These are phyloP conservation scores for Whalleya microplaca DNA, from an alignment of 2,329 filamentous ascomycete genomes.

Conservation along the genomic window DNA sequence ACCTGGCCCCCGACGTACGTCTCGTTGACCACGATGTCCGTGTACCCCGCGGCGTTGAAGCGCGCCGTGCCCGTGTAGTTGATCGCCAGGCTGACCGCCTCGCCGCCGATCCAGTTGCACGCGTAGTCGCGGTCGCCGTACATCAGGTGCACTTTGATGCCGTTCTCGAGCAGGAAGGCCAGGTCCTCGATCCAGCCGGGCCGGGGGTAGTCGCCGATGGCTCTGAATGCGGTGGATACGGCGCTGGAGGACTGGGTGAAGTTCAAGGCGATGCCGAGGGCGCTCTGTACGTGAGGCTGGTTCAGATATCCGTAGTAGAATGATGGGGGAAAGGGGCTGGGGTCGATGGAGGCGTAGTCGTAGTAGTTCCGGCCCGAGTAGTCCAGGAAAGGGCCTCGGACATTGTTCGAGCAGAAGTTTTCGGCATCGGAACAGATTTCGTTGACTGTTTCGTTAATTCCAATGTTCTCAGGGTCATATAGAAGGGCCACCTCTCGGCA, in stretches of 20 bases:
- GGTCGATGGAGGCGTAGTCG: slow-evolving; percentile 56
- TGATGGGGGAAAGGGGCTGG: slow-evolving; percentile 55
- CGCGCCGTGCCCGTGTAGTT: slow-evolving; percentile 45
- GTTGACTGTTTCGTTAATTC: slow-evolving; percentile 49
- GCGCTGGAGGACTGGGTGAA: slow-evolving; percentile 51
- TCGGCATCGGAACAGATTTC: slow-evolving; percentile 41
- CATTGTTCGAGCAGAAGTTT: slow-evolving; percentile 30
- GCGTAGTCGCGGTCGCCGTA: slow-evolving; percentile 63
- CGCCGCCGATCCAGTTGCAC: slow-evolving; percentile 62
- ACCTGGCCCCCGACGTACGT: slow-evolving; percentile 69
- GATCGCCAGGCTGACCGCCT: slow-evolving; percentile 53
- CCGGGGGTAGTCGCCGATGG: slow-evolving; percentile 37
- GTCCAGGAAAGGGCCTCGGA: slow-evolving; percentile 30
- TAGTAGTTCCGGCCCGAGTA: slow-evolving; percentile 54
- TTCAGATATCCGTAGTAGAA: slow-evolving; percentile 61
- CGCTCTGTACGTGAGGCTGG: slow-evolving; percentile 57
- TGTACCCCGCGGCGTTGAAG: slow-evolving; percentile 64
- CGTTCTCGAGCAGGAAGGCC: slow-evolving; percentile 57
- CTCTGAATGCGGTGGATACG: slow-evolving; percentile 49
- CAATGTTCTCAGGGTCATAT: slow-evolving; percentile 54
- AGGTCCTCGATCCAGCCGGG: slow-evolving; percentile 48
- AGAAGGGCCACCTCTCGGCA: slow-evolving; percentile 52
- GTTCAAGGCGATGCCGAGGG: slow-evolving; percentile 63
- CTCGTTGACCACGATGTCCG: slow-evolving; percentile 63
- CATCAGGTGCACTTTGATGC: slow-evolving; percentile 59